These are phyloP conservation scores for Persicaria maculosa DNA, from an alignment of 148 eudicot species.

Conservation along the genomic window DNA sequence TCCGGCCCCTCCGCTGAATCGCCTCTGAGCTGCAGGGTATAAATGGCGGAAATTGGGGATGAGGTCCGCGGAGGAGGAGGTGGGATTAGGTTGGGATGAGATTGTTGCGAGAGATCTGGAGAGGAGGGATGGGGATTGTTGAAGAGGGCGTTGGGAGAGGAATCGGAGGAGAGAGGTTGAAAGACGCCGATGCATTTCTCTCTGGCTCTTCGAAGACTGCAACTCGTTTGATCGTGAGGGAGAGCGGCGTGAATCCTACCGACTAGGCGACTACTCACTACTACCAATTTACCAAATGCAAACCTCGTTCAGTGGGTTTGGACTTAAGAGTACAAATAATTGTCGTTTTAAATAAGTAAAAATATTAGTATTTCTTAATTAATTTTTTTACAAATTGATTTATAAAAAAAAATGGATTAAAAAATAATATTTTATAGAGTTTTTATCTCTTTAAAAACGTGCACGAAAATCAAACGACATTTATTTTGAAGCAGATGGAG, in stretches of 20 bases:
- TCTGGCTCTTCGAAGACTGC: not conserved
- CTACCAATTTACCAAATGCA: no score
- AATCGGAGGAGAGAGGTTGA: not conserved
- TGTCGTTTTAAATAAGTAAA: no score
- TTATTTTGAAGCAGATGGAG: no score
- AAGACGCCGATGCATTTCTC: constrained; percentile 2
- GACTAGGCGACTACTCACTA: no score
- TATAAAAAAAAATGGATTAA: no score
- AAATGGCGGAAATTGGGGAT: not conserved
- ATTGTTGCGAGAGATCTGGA: not conserved
- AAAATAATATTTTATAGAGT: no score
- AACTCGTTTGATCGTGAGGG: not conserved
- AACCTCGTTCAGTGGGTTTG: no score
- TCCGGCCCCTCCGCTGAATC: constrained; percentile 22
- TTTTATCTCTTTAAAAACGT: no score
- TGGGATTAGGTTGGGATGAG: not conserved
- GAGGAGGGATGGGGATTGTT: not conserved
- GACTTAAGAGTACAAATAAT: no score
- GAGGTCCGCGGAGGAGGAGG: not conserved
- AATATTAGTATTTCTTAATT: no score
- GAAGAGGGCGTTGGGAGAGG: not conserved
- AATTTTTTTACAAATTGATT: no score
- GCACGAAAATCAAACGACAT: no score
- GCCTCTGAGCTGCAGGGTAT: constrained; percentile 24
- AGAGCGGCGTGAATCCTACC: not conserved